Percentiles rank a stretch among this genome's conserved stretches.
phyloP scores from a whole-genome alignment of 2,329 filamentous ascomycete species.

The Diplodia mutila region DNA sequence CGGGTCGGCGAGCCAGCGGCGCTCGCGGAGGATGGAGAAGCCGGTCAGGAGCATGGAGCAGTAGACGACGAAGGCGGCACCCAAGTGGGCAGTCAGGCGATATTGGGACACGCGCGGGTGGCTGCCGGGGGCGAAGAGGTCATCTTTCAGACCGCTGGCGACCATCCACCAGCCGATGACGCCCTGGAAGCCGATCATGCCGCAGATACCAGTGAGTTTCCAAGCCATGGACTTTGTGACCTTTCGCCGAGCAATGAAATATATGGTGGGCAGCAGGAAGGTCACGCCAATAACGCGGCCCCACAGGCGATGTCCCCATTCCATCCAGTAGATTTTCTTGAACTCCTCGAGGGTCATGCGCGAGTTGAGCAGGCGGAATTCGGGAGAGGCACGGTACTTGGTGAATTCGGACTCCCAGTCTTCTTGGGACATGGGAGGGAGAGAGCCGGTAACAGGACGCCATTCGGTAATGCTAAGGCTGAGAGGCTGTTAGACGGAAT shows the following conservation, averaged over 20 bases:
- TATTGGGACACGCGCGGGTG: slow-evolving; percentile 96
- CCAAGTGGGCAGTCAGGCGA: slow-evolving; percentile 84
- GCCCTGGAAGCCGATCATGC: slow-evolving; percentile 91
- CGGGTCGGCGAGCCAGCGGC: slow-evolving; percentile 66
- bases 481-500: slow-evolving; percentile 30
- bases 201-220: slow-evolving; percentile 80
- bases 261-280: slow-evolving; percentile 84
- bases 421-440: slow-evolving; percentile 75
- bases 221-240: slow-evolving; percentile 78
- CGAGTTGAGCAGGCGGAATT: slow-evolving; percentile 89
- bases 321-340: slow-evolving; percentile 99
- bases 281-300: slow-evolving; percentile 87
- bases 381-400: slow-evolving; percentile 89
- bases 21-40: slow-evolving; percentile 78
- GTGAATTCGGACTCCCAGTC: slow-evolving; percentile 94
- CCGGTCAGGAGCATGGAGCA: slow-evolving; percentile 92
- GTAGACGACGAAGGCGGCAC: slow-evolving; percentile 90
- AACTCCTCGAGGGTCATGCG: slow-evolving; percentile 93
- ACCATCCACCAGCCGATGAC: slow-evolving; percentile 99
- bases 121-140: slow-evolving; percentile 87
- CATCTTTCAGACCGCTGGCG: slow-evolving; percentile 91
- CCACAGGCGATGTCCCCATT: slow-evolving; percentile 96
- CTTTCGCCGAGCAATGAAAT: slow-evolving; percentile 80
- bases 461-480: slow-evolving; percentile 99
- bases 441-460: slow-evolving; percentile 90